Evolutionary conservation across 2,329 filamentous ascomycete species (phyloP).

Genomic region (Ceratocystis albifundus): DNA sequence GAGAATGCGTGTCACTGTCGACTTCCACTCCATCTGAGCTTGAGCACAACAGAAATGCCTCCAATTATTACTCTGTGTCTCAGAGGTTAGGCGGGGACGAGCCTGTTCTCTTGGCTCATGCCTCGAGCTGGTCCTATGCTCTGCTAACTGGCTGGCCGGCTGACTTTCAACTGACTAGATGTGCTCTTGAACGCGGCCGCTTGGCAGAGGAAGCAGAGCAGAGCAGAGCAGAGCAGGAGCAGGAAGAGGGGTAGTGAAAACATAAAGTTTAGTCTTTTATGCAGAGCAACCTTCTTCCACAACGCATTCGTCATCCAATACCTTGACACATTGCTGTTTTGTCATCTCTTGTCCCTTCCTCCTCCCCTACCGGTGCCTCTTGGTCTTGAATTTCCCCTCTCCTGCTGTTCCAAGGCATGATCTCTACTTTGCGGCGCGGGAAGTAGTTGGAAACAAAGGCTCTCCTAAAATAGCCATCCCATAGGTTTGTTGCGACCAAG

Average conservation of each 20-base stretch:
- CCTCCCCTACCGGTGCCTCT: no score
- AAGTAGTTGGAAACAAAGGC: background rate
- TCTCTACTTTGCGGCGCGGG: background rate
- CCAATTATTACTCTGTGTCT: background rate
- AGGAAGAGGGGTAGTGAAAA: background rate
- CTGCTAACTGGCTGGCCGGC: background rate
- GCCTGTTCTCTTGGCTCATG: background rate
- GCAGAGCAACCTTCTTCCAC: background rate
- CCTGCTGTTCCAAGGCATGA: background rate
- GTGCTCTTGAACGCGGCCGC: background rate
- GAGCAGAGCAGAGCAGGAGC: background rate
- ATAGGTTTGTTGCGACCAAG: constrained; percentile 6
- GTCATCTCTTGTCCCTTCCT: background rate
- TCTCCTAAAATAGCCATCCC: constrained; percentile 3
- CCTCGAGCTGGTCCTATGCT: background rate
- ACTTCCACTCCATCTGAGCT: constrained; percentile 11
- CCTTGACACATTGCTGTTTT: background rate
- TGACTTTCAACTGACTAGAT: background rate
- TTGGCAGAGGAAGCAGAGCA: background rate
- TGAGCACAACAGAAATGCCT: background rate
- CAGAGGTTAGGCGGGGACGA: background rate
- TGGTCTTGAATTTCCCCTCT: background rate
- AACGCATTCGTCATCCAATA: background rate
- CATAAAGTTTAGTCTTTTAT: background rate
- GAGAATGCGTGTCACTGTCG: background rate